A percentile compares a stretch with the other conserved stretches of the same genome.
Evolutionary conservation across 345 rosid genomes (phyloP).

Genomic region (Bretschneidera sinensis): DNA sequence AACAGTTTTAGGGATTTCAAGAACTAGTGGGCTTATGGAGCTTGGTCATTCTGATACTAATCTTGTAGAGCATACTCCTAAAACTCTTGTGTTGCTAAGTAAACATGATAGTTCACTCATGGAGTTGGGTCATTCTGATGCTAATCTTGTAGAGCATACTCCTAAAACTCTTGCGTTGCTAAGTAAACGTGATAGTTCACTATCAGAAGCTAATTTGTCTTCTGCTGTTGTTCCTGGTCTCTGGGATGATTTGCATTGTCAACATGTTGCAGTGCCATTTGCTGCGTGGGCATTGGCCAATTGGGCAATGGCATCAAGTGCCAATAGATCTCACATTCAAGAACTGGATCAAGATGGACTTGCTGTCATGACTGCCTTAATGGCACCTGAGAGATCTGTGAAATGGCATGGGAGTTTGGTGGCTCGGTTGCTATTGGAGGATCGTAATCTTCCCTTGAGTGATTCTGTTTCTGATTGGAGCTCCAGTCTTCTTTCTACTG

Average conservation of each 20-base stretch:
- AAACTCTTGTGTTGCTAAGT: constrained; percentile 42
- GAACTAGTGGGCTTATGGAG: constrained; percentile 46
- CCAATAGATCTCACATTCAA: constrained; percentile 75
- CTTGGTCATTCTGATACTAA: constrained; percentile 41
- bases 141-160: constrained; percentile 24
- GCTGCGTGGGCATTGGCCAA: constrained; percentile 98
- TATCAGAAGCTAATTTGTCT: constrained; percentile 51
- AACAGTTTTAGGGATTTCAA: constrained; percentile 77
- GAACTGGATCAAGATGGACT: constrained; percentile 85
- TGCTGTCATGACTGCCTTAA: constrained; percentile 83
- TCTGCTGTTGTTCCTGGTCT: constrained; percentile 93
- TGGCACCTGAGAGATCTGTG: constrained; percentile 98
- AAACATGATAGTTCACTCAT: constrained; percentile 48
- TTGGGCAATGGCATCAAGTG: constrained; percentile 95
- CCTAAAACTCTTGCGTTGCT: constrained; percentile 46
- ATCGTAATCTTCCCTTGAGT: constrained; percentile 67
- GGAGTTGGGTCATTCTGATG: constrained; percentile 42
- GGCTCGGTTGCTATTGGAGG: constrained; percentile 81
- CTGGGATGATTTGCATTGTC: constrained; percentile 97
- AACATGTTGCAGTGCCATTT: constrained; percentile 99
- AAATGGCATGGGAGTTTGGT: constrained; percentile 99
- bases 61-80: constrained; percentile 30
- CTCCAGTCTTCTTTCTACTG: constrained; percentile 78
- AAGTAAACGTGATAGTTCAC: constrained; percentile 47
- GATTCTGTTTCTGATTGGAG: constrained; percentile 93